These are phyloP conservation scores for Actinomucor elegans DNA, from an alignment of 371 early-diverging fungal genomes.

Conservation along the genomic window DNA sequence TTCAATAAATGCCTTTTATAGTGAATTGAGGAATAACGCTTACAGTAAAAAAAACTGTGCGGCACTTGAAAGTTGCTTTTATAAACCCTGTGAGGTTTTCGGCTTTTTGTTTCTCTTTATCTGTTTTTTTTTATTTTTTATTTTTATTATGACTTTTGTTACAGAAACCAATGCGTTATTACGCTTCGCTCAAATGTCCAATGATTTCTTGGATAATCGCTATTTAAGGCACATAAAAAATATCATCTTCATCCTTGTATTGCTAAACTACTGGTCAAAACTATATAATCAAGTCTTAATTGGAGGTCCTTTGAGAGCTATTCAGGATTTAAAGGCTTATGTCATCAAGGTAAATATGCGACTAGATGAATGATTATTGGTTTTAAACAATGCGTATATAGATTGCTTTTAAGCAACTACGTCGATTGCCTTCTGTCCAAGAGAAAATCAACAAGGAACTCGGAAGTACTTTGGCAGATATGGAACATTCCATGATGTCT, in stretches of 20 bases:
- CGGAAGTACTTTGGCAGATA: constrained; percentile 66
- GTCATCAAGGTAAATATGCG: constrained; percentile 37
- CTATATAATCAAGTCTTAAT: constrained; percentile 55
- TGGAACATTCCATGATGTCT: constrained; percentile 73
- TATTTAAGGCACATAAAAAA: constrained; percentile 45
- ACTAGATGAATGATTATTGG: not conserved
- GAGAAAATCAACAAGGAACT: constrained; percentile 62
- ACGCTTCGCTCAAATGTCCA: constrained; percentile 8
- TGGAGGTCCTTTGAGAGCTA: constrained; percentile 56
- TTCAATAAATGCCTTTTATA: not conserved
- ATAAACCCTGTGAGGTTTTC: too few relatives aligned
- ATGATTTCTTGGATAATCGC: constrained; percentile 15
- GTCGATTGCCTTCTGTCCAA: constrained; percentile 57
- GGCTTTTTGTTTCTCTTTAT: not conserved
- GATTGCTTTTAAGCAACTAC: constrained; percentile 59
- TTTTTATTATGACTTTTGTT: not conserved
- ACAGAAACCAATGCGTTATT: constrained; percentile 5
- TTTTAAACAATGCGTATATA: too few relatives aligned
- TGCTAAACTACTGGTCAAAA: constrained; percentile 53
- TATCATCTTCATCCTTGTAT: constrained; percentile 57
- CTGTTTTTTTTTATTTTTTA: not conserved
- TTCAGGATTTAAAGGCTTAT: constrained; percentile 47
- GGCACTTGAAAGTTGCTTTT: not conserved
- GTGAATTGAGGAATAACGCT: not conserved
- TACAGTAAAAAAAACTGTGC: constrained; percentile 6